phyloP scores from a whole-genome alignment of 768 basidiomycete species.

The Dictyophora rubrovolvata region DNA sequence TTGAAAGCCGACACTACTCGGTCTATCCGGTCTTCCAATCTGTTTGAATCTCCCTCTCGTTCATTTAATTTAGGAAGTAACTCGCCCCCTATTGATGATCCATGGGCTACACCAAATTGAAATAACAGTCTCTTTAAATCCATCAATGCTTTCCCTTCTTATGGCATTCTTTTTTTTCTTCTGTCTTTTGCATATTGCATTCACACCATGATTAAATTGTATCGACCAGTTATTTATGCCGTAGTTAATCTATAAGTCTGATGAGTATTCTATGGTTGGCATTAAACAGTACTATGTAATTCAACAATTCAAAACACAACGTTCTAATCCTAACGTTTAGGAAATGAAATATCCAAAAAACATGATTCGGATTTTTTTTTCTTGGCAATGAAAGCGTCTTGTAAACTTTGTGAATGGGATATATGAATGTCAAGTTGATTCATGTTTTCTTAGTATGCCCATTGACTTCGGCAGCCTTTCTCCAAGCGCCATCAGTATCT shows the following conservation, averaged over 20 bases:
- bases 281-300: too few relatives aligned
- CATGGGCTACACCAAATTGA: conserved; percentile 2
- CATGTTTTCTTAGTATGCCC: not conserved
- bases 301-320: too few relatives aligned
- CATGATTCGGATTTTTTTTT: too few relatives aligned
- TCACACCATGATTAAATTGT: not conserved
- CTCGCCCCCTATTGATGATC: not conserved
- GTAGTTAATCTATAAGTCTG: not conserved
- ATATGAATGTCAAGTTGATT: not conserved
- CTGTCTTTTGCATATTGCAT: not conserved
- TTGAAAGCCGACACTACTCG: not conserved
- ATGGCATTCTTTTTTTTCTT: not conserved
- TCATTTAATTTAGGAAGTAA: conserved; percentile 6
- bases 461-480: conserved; percentile 20
- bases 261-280: not conserved
- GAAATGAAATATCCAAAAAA: too few relatives aligned
- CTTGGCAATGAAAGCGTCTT: too few relatives aligned
- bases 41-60: not conserved
- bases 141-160: not conserved
- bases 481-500: conserved; percentile 61
- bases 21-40: not conserved
- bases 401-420: too few relatives aligned
- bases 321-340: too few relatives aligned
- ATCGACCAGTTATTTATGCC: not conserved
- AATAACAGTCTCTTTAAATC: not conserved